Base-by-base conservation (phyloP, 164 flowering plant genomes). In the Platanus orientalis region DNA sequence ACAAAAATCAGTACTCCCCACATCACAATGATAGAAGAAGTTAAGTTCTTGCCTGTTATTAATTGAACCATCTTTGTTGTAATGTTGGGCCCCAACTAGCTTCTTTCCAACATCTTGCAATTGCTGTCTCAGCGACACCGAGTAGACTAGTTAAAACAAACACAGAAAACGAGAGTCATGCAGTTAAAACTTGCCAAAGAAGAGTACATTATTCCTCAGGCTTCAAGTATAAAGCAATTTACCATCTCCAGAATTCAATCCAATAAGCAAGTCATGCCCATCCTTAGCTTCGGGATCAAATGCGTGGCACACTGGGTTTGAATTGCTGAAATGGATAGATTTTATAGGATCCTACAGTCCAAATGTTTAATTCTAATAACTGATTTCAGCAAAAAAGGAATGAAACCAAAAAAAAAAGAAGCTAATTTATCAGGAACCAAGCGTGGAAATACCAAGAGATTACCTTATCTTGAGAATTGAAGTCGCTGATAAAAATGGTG, bases 231-330 rank as follows among this genome's bases (percentile, higher is more conserved):
- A 45, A 45, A 45, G 0, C 16, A 9, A 54, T 2, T 75, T 84
- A 94, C 99, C 97, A 86, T 94, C 99, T 60, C 99, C 99, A 54
- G 96, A 82, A 63, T 57, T 73, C 77, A 91, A 78, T 25, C 97
- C 99, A 78, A 94, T 80, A 58, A 94, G 81, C 73, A 94, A 81
- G 76, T 94, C 99, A 72, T 94, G 99, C 50, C 99, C 96, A 67
- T 91, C 99, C 76, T 86, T 91, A 0, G 93, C 84, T 60, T 94
- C 99, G 20, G 79, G 83, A 68, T 88, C 95, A 79, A 86, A 94
- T 30, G 99, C 95, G 67, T 94, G 99, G 71, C 97, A 94, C 34
- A 84, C 72, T 17, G 99, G 99, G 69, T 91, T 91, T n/a, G 91
- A 86, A 78, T 79, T 89, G 74, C 90, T 75, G 61, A 94, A 91